These are phyloP conservation scores for Hibiscus tridactylites DNA, from an alignment of 345 rosid species.

Conservation along the genomic window DNA sequence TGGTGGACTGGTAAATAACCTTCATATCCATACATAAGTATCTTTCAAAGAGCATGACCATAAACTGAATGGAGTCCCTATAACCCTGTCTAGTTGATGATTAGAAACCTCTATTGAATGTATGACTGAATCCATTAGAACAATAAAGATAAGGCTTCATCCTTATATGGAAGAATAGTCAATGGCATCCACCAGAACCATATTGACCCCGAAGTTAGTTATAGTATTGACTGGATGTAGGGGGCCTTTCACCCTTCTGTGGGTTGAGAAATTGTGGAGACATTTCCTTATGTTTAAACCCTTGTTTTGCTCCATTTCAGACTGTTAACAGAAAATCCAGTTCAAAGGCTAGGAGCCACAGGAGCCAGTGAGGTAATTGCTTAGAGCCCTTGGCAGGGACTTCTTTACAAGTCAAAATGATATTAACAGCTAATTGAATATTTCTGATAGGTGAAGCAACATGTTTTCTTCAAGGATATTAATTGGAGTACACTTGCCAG, in stretches of 20 bases:
- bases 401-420: neutral
- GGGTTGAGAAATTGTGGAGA: neutral
- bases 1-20: neutral
- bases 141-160: neutral
- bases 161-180: neutral
- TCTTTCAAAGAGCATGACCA: neutral
- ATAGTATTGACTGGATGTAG: neutral
- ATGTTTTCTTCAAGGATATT: constrained; percentile 73
- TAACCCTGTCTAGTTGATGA: neutral
- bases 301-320: constrained; percentile 33
- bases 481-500: constrained; percentile 94
- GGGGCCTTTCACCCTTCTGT: neutral
- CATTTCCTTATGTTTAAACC: constrained; percentile 10
- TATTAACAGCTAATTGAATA: constrained; percentile 14
- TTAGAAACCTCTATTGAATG: neutral
- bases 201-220: neutral
- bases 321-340: constrained; percentile 78
- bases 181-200: neutral
- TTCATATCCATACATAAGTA: neutral
- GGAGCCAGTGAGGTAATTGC: constrained; percentile 75
- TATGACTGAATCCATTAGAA: neutral
- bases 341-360: constrained; percentile 86
- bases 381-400: constrained; percentile 12
- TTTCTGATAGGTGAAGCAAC: constrained; percentile 63
- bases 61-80: neutral